Evolutionary conservation across 306 rosid species (phyloP).

Genomic region (Calophaca sinica): DNA sequence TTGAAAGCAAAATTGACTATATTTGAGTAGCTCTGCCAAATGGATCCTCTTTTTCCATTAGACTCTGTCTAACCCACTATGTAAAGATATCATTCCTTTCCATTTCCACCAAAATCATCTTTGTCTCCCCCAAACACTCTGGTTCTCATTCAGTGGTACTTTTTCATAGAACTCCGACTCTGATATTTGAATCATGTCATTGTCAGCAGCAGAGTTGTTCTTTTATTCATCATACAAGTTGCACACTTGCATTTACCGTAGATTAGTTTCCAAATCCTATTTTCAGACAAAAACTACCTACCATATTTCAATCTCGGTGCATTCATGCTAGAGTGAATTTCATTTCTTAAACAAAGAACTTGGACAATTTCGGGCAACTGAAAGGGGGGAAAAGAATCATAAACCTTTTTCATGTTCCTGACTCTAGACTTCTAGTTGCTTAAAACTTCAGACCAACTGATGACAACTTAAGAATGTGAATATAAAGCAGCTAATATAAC

Average conservation of each 20-base stretch:
- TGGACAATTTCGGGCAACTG: background rate
- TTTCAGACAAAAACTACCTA: slow-evolving; percentile 10
- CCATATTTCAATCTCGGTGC: background rate
- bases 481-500: background rate
- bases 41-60: background rate
- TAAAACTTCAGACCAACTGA: slow-evolving; percentile 2
- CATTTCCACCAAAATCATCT: slow-evolving; percentile 23
- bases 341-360: slow-evolving; percentile 38
- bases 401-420: background rate
- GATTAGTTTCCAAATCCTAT: slow-evolving; percentile 19
- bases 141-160: slow-evolving; percentile 17
- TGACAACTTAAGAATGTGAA: background rate
- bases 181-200: slow-evolving; percentile 13
- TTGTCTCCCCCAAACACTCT: slow-evolving; percentile 6
- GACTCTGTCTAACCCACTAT: slow-evolving; percentile 8
- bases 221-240: slow-evolving; percentile 11
- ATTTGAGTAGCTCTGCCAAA: slow-evolving; percentile 11
- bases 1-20: slow-evolving; percentile 28
- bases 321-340: background rate
- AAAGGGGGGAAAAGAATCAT: background rate
- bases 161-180: slow-evolving; percentile 20
- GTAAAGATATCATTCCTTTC: slow-evolving; percentile 10
- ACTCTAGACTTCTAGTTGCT: background rate
- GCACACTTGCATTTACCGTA: slow-evolving; percentile 23
- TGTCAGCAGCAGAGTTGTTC: slow-evolving; percentile 24